phyloP scores from a whole-genome alignment of 2,329 filamentous ascomycete species.

The Colletotrichum scovillei region DNA sequence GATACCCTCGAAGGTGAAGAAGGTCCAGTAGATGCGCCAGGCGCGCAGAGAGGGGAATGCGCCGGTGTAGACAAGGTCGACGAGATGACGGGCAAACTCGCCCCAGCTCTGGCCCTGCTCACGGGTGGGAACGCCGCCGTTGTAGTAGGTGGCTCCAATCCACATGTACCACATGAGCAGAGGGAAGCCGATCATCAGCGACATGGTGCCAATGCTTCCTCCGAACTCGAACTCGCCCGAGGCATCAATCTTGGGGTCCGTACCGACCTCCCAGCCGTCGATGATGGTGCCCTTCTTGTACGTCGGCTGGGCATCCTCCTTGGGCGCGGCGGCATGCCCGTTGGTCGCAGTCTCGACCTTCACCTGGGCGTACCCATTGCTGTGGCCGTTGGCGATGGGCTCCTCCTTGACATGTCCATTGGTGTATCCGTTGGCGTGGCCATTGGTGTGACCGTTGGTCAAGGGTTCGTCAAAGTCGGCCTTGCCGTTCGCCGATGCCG shows the following conservation, averaged over 20 bases:
- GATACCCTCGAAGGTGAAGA: slow-evolving; percentile 85
- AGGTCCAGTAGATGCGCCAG: slow-evolving; percentile 95
- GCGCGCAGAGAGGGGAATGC: slow-evolving; percentile 86
- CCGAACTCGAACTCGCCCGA: slow-evolving; percentile 83
- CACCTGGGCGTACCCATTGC: slow-evolving; percentile 31
- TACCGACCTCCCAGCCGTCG: slow-evolving; percentile 70
- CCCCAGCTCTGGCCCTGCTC: slow-evolving; percentile 68
- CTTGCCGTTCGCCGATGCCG: slow-evolving; percentile 43
- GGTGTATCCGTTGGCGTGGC: slow-evolving; percentile 42
- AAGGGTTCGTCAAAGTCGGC: background rate
- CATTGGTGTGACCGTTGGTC: slow-evolving; percentile 39
- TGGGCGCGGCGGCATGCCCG: slow-evolving; percentile 27
- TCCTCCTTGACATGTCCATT: slow-evolving; percentile 41
- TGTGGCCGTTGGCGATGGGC: slow-evolving; percentile 31
- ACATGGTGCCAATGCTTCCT: slow-evolving; percentile 75
- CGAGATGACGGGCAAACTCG: slow-evolving; percentile 76
- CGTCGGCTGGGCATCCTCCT: slow-evolving; percentile 15
- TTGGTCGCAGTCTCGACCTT: slow-evolving; percentile 31
- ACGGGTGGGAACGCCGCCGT: slow-evolving; percentile 78
- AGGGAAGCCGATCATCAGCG: slow-evolving; percentile 91
- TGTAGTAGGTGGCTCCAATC: slow-evolving; percentile 88
- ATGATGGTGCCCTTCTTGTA: slow-evolving; percentile 45
- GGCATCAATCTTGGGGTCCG: slow-evolving; percentile 72
- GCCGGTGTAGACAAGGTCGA: slow-evolving; percentile 77
- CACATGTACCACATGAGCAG: slow-evolving; percentile 95